Evolutionary conservation across 2,329 filamentous ascomycete species (phyloP).

Genomic region (Colletotrichum theobromicola): DNA sequence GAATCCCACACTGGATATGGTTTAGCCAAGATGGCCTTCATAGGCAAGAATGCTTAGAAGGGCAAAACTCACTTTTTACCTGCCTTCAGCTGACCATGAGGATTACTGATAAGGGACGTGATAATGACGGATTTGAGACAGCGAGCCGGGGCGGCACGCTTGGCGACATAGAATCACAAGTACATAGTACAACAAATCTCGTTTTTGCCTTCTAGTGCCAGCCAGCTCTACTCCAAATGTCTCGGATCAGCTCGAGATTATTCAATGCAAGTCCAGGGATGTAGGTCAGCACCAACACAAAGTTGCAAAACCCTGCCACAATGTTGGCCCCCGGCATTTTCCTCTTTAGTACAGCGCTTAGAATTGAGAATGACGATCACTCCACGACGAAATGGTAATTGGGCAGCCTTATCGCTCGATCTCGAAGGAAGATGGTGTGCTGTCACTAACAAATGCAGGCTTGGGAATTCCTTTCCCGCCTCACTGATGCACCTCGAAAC

Average conservation of each 20-base stretch:
- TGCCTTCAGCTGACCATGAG: not conserved
- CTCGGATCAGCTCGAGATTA: not conserved
- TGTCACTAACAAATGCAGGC: not conserved
- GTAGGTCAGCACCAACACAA: not conserved
- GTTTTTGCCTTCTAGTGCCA: not conserved
- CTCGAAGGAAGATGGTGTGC: not conserved
- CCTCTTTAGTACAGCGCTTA: not conserved
- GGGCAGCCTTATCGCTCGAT: not conserved
- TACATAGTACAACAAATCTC: not conserved
- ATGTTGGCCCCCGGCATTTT: not conserved
- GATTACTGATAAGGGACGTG: not conserved
- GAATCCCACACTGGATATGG: not conserved
- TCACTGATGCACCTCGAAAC: not conserved
- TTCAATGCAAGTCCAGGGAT: not conserved
- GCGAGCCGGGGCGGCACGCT: not conserved
- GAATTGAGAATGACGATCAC: not conserved
- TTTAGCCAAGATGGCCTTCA: not conserved
- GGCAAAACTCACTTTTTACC: not conserved
- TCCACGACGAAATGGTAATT: not conserved
- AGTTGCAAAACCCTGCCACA: not conserved
- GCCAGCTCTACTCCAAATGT: not conserved
- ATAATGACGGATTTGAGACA: not conserved
- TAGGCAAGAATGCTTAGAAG: not conserved
- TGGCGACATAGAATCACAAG: not conserved
- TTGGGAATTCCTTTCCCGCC: not conserved